Evolutionary conservation across 805 yeast genomes (phyloP), one percentile per base, ranked within the genome.

Genomic region (Kuraishia piskuri): DNA sequence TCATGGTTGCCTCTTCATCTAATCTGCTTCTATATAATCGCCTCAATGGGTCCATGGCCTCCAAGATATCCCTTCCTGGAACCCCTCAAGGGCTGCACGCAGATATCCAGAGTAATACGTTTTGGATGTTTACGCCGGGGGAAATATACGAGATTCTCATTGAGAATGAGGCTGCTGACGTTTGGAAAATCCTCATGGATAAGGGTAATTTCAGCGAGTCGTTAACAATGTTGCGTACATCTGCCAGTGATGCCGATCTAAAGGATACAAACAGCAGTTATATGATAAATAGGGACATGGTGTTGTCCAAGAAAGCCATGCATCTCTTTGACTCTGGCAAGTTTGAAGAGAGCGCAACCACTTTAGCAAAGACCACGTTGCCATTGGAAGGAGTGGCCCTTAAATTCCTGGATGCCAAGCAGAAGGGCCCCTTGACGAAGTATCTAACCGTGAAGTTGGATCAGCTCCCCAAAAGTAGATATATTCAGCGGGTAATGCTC

Each of bases 301-400:
- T 90, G 3, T 65, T 78, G 52, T 68, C 72, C 8, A 74, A 73
- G 22, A 78, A 86, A 58, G 95, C 88, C 1, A 73, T 78, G 45
- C 68, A 75, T 58, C 60, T 76, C 36, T 61, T 82, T 3, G 54
- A 56, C 1, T 55, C 54, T 4, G 61, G 62, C 0, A 55, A 68
- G 0, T 65, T 62, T 44, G 53, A 58, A 0, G 65, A 69, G n/a
- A 78, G 82, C 0, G 88, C 91, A 0, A 66, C 73, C 48, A 75
- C 76, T 1, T 76, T 83, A 51, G 96, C 94, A 0, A 59, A 68
- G 22, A 84, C 88, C 56, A 71, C 80, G 7, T 82, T 78, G 52
- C 82, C 90, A 0, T 78, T 90, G 62, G 96, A 90, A 57, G 75
- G 81, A 12, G 77, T 86, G 5, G 82, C 92, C 1, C 66, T 89